Conservation (phyloP, 305 asterid genomes). For the Rubia tinctorum region DNA sequence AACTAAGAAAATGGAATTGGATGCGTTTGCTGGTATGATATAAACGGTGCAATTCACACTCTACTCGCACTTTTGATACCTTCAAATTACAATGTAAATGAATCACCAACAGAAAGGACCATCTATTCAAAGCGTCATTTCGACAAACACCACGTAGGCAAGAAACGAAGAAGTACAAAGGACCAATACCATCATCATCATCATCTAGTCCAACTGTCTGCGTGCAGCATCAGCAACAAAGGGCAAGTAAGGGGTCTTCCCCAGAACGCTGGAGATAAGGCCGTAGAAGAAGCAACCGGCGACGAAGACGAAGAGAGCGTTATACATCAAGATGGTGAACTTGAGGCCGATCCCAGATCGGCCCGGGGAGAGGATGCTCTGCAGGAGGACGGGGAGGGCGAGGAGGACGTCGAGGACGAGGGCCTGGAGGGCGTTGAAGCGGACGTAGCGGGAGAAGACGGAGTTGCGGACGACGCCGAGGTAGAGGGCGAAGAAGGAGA, state of each 20-base stretch:
- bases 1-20: too few species aligned
- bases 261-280: slow-evolving; percentile 55
- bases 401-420: slow-evolving; percentile 77
- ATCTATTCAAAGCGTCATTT: background rate
- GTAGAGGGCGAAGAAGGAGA: slow-evolving; percentile 80
- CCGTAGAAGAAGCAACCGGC: slow-evolving; percentile 74
- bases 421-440: slow-evolving; percentile 92
- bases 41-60: too few species aligned
- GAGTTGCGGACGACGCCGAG: slow-evolving; percentile 71
- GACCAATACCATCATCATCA: background rate
- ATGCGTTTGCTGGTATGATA: too few species aligned
- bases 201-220: slow-evolving; percentile 18
- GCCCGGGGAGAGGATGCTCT: slow-evolving; percentile 71
- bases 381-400: slow-evolving; percentile 71
- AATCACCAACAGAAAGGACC: too few species aligned
- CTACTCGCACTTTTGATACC: too few species aligned
- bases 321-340: slow-evolving; percentile 57
- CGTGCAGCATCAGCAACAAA: slow-evolving; percentile 78
- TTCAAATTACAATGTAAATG: too few species aligned
- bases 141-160: background rate
- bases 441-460: slow-evolving; percentile 53
- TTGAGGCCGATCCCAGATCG: slow-evolving; percentile 55
- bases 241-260: slow-evolving; percentile 85
- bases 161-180: background rate
- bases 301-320: slow-evolving; percentile 59